Conservation (phyloP, 345 rosid genomes). For the Draba incana region DNA sequence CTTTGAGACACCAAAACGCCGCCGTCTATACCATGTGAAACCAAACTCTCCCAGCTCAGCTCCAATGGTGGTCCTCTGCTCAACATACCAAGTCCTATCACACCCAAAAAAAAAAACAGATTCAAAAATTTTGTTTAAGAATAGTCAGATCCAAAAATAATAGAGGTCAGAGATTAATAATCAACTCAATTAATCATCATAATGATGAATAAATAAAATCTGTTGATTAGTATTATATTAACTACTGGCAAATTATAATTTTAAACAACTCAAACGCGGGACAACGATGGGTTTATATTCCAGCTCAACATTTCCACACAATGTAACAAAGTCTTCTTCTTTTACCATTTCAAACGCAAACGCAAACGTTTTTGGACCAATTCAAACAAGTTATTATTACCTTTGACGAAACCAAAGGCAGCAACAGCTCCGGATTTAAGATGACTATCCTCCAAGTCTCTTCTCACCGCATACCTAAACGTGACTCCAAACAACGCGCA, state of each 20-base stretch:
- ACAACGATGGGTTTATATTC: slow-evolving; percentile 23
- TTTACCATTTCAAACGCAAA: slow-evolving; percentile 6
- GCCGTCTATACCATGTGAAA: slow-evolving; percentile 43
- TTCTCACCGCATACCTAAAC: slow-evolving; percentile 72
- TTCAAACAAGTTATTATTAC: slow-evolving; percentile 39
- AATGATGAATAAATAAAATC: slow-evolving; percentile 6
- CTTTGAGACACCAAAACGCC: slow-evolving; percentile 44
- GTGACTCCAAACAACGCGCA: slow-evolving; percentile 90
- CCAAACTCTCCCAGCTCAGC: slow-evolving; percentile 43
- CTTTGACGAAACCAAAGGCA: slow-evolving; percentile 83
- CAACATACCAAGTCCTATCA: slow-evolving; percentile 69
- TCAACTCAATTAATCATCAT: slow-evolving; percentile 30
- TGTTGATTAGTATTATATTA: slow-evolving; percentile 27
- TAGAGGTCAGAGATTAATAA: slow-evolving; percentile 32
- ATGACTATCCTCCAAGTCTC: slow-evolving; percentile 74
- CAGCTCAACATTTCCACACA: slow-evolving; percentile 40
- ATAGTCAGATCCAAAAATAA: slow-evolving; percentile 29
- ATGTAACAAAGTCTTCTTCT: slow-evolving; percentile 20
- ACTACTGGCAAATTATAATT: slow-evolving; percentile 6
- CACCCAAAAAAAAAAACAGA: neutral
- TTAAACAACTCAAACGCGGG: slow-evolving; percentile 23
- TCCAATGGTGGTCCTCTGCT: slow-evolving; percentile 70
- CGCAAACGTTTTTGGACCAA: slow-evolving; percentile 1
- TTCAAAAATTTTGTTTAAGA: too few relatives aligned
- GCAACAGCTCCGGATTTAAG: slow-evolving; percentile 77